These are phyloP conservation scores for Rheum nobile DNA, from an alignment of 148 eudicot genomes.

Conservation along the genomic window DNA sequence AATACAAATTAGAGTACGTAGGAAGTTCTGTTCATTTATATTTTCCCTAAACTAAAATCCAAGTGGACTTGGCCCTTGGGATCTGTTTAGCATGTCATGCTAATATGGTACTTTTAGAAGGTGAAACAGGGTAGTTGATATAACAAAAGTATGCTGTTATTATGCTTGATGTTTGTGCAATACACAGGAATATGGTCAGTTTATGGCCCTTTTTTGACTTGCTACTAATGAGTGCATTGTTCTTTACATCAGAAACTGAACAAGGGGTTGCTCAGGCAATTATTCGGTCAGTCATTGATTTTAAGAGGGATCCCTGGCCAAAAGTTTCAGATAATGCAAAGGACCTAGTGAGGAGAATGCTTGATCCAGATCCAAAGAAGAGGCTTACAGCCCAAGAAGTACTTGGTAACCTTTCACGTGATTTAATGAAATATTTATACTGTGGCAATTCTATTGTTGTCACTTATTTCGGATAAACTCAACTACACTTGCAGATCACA, in stretches of 20 bases:
- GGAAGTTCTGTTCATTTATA: not conserved
- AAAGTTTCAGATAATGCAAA: constrained; percentile 66
- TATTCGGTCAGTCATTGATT: constrained; percentile 59
- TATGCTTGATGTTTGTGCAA: not conserved
- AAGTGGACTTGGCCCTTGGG: not conserved
- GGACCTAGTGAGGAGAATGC: constrained; percentile 67
- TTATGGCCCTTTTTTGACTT: not conserved
- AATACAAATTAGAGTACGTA: not conserved
- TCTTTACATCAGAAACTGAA: constrained; percentile 47
- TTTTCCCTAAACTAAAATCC: not conserved
- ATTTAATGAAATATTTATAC: not conserved
- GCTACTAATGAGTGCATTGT: not conserved
- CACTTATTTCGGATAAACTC: not conserved
- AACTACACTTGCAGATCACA: constrained; percentile 38
- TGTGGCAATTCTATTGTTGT: not conserved
- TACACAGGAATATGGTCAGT: not conserved
- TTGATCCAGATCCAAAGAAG: no score
- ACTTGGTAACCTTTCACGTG: constrained; percentile 36
- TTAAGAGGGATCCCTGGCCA: constrained; percentile 83
- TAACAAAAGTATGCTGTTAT: not conserved
- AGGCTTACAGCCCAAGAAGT: constrained; percentile 68
- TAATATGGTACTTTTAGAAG: not conserved
- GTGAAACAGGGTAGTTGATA: not conserved
- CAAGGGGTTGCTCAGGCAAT: constrained; percentile 91
- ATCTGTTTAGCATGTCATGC: not conserved